A percentile compares a stretch with the other conserved stretches of the same genome.
Evolutionary conservation across 768 basidiomycete genomes (phyloP).

Genomic region (Lyophyllum atratum): DNA sequence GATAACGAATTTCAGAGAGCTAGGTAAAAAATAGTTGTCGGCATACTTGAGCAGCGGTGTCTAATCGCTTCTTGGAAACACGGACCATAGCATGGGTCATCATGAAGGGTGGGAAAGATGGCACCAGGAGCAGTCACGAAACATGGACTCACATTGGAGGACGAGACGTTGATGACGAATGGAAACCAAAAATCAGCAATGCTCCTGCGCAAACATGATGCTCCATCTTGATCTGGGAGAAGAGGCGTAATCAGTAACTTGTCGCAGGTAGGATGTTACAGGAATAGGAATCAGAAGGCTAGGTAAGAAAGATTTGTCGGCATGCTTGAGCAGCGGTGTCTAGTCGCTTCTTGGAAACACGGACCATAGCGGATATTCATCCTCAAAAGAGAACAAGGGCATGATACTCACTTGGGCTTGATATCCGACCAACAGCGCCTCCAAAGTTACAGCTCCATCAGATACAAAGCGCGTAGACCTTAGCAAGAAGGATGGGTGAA

Average conservation of each 20-base stretch:
- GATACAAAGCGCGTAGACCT: neutral
- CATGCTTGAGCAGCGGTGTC: conserved; percentile 78
- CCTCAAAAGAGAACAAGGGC: conserved; percentile 40
- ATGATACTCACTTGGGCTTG: conserved; percentile 59
- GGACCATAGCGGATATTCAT: conserved; percentile 78
- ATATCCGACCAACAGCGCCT: conserved; percentile 98
- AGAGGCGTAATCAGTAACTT: conserved; percentile 9
- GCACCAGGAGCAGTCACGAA: conserved; percentile 17
- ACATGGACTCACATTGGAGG: conserved; percentile 5
- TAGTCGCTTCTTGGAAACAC: conserved; percentile 92
- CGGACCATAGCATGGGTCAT: conserved; percentile 79
- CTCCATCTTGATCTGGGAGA: neutral
- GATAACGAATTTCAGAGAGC: conserved; percentile 55
- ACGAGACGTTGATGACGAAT: neutral
- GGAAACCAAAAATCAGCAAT: neutral
- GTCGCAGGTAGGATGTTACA: conserved; percentile 52
- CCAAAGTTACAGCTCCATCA: conserved; percentile 31
- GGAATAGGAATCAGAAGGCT: conserved; percentile 75
- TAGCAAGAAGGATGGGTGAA: neutral
- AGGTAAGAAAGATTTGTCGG: conserved; percentile 70
- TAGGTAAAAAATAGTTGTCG: conserved; percentile 63
- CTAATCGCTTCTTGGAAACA: conserved; percentile 92
- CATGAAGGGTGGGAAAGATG: conserved; percentile 43
- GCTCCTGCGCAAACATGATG: neutral
- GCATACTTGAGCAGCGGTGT: conserved; percentile 77